Conservation (phyloP, 176 grass and related monocot species). For the Ampelocalamus luodianensis region DNA sequence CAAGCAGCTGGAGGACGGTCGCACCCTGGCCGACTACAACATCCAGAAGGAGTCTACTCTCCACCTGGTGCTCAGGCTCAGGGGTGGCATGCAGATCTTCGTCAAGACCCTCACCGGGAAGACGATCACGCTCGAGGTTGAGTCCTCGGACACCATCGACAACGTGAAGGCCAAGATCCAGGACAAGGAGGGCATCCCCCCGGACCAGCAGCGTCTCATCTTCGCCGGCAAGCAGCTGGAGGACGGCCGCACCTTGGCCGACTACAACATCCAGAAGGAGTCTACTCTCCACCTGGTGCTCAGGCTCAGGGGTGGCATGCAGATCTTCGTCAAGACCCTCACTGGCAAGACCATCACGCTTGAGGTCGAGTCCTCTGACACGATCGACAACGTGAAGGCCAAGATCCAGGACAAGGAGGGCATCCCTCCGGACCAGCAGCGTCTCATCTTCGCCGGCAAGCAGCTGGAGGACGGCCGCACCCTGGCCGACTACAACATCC, state of each 20-base stretch:
- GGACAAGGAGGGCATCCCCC: conserved; percentile 88
- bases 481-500: conserved; percentile 59
- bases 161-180: conserved; percentile 83
- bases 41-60: conserved; percentile 82
- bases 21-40: conserved; percentile 63
- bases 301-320: conserved; percentile 62
- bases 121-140: conserved; percentile 78
- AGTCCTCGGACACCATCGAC: conserved; percentile 68
- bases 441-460: conserved; percentile 71
- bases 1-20: conserved; percentile 75
- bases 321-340: conserved; percentile 74
- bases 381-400: conserved; percentile 62
- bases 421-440: conserved; percentile 71
- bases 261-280: conserved; percentile 90
- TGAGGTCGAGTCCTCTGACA: conserved; percentile 59
- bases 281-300: conserved; percentile 68
- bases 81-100: conserved; percentile 70
- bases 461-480: conserved; percentile 67
- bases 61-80: conserved; percentile 23
- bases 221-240: conserved; percentile 69
- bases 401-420: conserved; percentile 89
- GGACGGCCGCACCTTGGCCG: conserved; percentile 61
- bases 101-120: conserved; percentile 84
- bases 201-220: conserved; percentile 78
- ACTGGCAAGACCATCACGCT: conserved; percentile 73